phyloP scores from a whole-genome alignment of 176 grass and related monocot species.

The Tuctoria greenei region DNA sequence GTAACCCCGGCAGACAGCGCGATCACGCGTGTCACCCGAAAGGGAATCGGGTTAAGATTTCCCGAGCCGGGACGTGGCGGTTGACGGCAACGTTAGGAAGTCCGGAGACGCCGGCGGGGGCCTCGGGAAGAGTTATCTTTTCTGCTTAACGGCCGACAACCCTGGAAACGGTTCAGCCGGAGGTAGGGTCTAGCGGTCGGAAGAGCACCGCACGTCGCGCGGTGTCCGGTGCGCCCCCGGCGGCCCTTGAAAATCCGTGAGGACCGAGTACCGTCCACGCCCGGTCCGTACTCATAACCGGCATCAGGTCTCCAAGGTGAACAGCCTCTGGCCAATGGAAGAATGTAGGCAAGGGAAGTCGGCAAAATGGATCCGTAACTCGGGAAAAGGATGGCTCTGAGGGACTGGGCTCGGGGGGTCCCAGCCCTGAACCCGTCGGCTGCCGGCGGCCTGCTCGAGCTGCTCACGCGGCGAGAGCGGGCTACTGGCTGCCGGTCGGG shows the following conservation, averaged over 20 bases:
- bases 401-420: too few relatives aligned
- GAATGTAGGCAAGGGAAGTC: conserved; percentile 80
- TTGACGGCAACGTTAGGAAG: conserved; percentile 61
- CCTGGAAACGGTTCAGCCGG: conserved; percentile 61
- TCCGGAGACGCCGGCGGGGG: conserved; percentile 68
- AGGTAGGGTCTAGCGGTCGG: conserved; percentile 63
- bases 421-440: conserved; percentile 5
- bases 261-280: conserved; percentile 36
- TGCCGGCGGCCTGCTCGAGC: neutral
- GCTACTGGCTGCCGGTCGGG: neutral
- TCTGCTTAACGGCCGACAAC: conserved; percentile 71
- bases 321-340: conserved; percentile 47
- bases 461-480: neutral
- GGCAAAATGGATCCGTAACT: conserved; percentile 74
- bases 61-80: conserved; percentile 60
- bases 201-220: conserved; percentile 67
- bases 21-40: conserved; percentile 32
- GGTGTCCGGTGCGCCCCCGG: conserved; percentile 47
- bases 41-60: conserved; percentile 64
- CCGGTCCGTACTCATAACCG: too few relatives aligned
- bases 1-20: neutral
- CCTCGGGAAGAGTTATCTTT: conserved; percentile 86
- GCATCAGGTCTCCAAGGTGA: conserved; percentile 78
- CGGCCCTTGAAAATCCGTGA: conserved; percentile 29
- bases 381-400: too few relatives aligned